Conservation (phyloP, 1,139 yeast species). For the Maudiozyma humilis region DNA sequence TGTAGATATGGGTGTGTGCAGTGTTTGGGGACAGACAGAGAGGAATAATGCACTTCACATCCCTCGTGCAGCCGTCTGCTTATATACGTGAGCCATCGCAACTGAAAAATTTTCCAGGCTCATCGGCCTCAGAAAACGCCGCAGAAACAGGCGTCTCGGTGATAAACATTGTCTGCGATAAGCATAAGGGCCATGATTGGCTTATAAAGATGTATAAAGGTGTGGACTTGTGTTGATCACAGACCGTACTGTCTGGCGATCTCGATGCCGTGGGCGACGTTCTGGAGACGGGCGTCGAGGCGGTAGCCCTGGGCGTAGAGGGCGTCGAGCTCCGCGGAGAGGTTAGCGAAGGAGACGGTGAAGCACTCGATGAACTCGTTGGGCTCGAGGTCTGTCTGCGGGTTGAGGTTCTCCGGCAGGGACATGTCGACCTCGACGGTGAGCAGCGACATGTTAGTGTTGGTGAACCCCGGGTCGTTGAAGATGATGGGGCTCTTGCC, state of each 20-base stretch:
- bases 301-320: constrained; percentile 59
- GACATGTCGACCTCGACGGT: constrained; percentile 68
- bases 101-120: too few species aligned
- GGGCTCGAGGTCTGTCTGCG: constrained; percentile 71
- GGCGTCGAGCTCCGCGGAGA: constrained; percentile 47
- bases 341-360: constrained; percentile 50
- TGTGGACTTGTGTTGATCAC: not conserved
- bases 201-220: too few species aligned
- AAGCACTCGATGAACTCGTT: constrained; percentile 84
- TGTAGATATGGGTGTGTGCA: not conserved
- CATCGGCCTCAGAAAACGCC: too few species aligned
- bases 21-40: too few species aligned
- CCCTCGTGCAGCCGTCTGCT: too few species aligned
- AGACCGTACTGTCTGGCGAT: constrained; percentile 38
- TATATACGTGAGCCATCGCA: too few species aligned
- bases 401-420: constrained; percentile 56
- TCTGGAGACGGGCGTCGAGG: constrained; percentile 81
- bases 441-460: constrained; percentile 77
- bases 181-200: too few species aligned
- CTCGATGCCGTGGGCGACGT: constrained; percentile 68
- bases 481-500: constrained; percentile 50
- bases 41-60: too few species aligned
- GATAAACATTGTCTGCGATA: too few species aligned
- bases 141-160: too few species aligned
- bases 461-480: constrained; percentile 92